Percentiles rank a stretch among this genome's conserved stretches.
Evolutionary conservation across 257 asterid genomes (phyloP).

Genomic region (Petrea volubilis): DNA sequence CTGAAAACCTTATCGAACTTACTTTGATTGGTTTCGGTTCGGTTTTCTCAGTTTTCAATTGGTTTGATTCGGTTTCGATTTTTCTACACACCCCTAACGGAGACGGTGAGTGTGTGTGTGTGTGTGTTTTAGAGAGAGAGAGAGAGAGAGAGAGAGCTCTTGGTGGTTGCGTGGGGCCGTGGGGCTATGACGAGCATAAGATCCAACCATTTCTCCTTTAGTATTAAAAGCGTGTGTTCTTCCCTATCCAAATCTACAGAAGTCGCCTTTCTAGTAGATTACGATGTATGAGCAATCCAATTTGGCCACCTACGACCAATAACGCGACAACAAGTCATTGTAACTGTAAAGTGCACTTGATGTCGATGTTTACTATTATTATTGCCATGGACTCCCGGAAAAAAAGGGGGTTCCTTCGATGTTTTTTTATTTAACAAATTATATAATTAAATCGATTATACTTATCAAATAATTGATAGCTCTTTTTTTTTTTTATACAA

Average conservation of each 20-base stretch:
- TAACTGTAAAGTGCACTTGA: conserved; percentile 44
- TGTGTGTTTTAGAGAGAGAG: too few relatives aligned
- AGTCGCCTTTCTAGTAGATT: conserved; percentile 28
- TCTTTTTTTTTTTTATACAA: too few relatives aligned
- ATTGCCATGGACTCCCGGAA: neutral
- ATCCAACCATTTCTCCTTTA: neutral
- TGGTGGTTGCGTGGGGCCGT: conserved; percentile 17
- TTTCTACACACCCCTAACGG: too few relatives aligned
- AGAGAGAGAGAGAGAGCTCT: too few relatives aligned
- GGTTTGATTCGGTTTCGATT: too few relatives aligned
- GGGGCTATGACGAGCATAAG: conserved; percentile 3
- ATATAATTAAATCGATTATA: too few relatives aligned
- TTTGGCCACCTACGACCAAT: conserved; percentile 33
- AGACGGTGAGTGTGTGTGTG: too few relatives aligned
- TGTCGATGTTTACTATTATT: neutral
- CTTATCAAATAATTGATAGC: too few relatives aligned
- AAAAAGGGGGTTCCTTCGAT: neutral
- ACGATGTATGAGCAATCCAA: conserved; percentile 23
- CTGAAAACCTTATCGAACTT: too few relatives aligned
- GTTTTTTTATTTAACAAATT: too few relatives aligned
- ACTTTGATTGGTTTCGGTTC: too few relatives aligned
- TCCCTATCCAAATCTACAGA: conserved; percentile 28
- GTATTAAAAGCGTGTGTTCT: neutral
- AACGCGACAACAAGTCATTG: conserved; percentile 39
- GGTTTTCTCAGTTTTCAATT: too few relatives aligned